Evolutionary conservation across 345 rosid species (phyloP), one percentile per base, ranked within the genome.

Genomic region (Gossypium ekmanianum): DNA sequence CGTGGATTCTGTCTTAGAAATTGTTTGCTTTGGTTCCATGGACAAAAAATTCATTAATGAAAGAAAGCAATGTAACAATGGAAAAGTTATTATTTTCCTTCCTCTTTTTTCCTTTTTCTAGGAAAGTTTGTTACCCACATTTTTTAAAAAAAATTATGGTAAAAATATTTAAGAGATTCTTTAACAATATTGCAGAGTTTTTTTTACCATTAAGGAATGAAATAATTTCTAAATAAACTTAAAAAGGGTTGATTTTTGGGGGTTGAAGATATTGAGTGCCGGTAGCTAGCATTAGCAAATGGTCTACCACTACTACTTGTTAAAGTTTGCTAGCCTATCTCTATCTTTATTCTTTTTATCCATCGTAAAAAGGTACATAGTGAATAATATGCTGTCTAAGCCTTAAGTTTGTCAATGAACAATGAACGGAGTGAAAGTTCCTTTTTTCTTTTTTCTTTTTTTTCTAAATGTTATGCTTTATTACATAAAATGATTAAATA

Each of bases 1-100:
- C 81, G 76, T 86, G 85, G 71, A 79, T 51, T 76, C 69, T 64
- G 59, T 78, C 68, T 73, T 47, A 14, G 1, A 67, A 65, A 59
- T 10, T 52, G 61, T 11, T 61, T 1, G 68, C 9, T 41, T 22
- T 44, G 22, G 24, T 16, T 29, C 16, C 16, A 34, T 10, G 54
- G 59, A 45, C 34, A 69, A 58, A 34, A 39, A 0, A 59, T 9
- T 61, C 75, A 78, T 83, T 79, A n/a, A 83, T 74, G 76, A 48
- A 34, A 29, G 77, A 76, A 80, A 73, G 77, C 79, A 61, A 76
- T 51, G 45, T 12, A 41, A 26, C 72, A 7, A 18, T 12, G 3
- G 52, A 66, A 66, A 34, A 45, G 16, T 22, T 20, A 11, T 2
- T 62, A 0, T 26, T 74, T 27, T 11, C 34, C 14, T 24, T 17